phyloP scores from a whole-genome alignment of 495 filamentous ascomycete species.

The Penicillium manginii region DNA sequence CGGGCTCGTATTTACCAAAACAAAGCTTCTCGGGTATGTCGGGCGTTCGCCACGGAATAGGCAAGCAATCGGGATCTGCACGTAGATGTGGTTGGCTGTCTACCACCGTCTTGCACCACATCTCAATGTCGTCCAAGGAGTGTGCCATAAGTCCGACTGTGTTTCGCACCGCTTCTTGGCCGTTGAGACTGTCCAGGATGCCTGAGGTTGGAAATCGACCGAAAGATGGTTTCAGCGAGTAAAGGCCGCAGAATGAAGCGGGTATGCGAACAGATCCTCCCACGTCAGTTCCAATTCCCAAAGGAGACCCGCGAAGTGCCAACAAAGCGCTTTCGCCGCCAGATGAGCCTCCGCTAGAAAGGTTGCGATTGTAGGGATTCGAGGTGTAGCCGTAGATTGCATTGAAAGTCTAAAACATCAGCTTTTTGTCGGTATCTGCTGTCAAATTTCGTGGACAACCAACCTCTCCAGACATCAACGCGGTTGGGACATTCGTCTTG shows the following conservation, averaged over 20 bases:
- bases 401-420: slow-evolving; percentile 45
- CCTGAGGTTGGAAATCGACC: slow-evolving; percentile 2
- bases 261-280: slow-evolving; percentile 28
- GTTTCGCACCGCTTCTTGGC: slow-evolving; percentile 5
- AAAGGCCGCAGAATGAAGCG: slow-evolving; percentile 5
- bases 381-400: slow-evolving; percentile 56
- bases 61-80: slow-evolving; percentile 5
- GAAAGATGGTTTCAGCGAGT: neutral
- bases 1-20: neutral
- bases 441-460: neutral
- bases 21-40: slow-evolving; percentile 5
- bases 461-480: slow-evolving; percentile 7
- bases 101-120: slow-evolving; percentile 3
- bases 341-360: slow-evolving; percentile 57
- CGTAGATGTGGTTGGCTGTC: neutral
- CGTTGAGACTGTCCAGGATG: neutral
- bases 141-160: slow-evolving; percentile 3
- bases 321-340: slow-evolving; percentile 64
- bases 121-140: neutral
- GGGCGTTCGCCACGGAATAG: neutral
- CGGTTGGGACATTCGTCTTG: slow-evolving; percentile 9
- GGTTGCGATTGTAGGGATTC: slow-evolving; percentile 53
- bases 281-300: slow-evolving; percentile 62
- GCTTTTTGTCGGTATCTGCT: too few relatives aligned
- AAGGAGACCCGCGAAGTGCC: slow-evolving; percentile 50